Evolutionary conservation across 805 yeast genomes (phyloP).

Genomic region (Suhomyces sp.): DNA sequence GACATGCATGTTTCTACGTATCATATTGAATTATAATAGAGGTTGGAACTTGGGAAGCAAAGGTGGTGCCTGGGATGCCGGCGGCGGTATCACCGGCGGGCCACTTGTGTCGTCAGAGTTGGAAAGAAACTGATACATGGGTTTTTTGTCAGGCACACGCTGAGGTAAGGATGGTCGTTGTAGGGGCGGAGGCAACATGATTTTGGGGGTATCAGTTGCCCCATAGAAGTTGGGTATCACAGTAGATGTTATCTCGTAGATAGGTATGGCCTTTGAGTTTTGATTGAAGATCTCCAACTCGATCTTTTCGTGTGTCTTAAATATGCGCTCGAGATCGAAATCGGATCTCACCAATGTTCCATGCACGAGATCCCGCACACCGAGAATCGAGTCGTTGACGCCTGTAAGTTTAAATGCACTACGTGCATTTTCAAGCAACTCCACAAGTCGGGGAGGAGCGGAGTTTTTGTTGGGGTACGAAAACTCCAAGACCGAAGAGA

Average conservation of each 20-base stretch:
- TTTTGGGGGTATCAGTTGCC: conserved; percentile 17
- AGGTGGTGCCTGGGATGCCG: conserved; percentile 25
- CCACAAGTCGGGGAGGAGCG: conserved; percentile 78
- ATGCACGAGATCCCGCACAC: conserved; percentile 23
- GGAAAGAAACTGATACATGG: conserved; percentile 17
- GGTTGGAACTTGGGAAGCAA: conserved; percentile 31
- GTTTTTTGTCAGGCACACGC: neutral
- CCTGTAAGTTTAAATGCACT: conserved; percentile 52
- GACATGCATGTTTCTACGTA: neutral
- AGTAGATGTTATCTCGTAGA: conserved; percentile 35
- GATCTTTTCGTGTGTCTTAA: conserved; percentile 26
- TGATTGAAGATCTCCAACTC: conserved; percentile 39
- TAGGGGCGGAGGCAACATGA: conserved; percentile 35
- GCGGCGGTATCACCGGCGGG: neutral
- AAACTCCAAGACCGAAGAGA: conserved; percentile 57
- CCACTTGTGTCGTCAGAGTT: conserved; percentile 17
- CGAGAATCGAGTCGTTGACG: conserved; percentile 16
- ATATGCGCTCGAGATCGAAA: conserved; percentile 37
- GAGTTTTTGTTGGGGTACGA: conserved; percentile 60
- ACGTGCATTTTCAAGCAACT: conserved; percentile 74
- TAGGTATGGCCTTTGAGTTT: conserved; percentile 31
- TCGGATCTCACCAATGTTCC: conserved; percentile 31
- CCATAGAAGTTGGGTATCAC: conserved; percentile 18
- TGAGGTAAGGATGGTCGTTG: conserved; percentile 13
- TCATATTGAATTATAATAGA: conserved; percentile 12